Evolutionary conservation across 495 filamentous ascomycete species (phyloP).

Genomic region (Xylaria acuta): DNA sequence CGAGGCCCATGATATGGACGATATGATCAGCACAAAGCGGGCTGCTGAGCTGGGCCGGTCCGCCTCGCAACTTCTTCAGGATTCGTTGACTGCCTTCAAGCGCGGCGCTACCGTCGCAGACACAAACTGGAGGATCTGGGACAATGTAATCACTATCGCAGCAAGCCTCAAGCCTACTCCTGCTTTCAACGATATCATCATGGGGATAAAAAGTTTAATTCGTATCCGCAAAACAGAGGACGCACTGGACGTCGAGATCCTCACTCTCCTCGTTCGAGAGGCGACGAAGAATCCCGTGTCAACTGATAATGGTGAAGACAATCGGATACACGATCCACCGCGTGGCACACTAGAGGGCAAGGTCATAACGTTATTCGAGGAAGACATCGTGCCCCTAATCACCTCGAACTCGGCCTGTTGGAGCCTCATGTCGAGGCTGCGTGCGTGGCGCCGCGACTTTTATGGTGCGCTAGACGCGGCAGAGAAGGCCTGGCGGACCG

Average conservation of each 20-base stretch:
- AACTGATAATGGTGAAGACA: constrained; percentile 42
- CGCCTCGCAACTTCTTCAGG: constrained; percentile 63
- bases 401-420: constrained; percentile 78
- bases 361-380: constrained; percentile 75
- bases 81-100: constrained; percentile 84
- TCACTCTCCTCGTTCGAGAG: constrained; percentile 74
- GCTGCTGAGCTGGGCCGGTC: constrained; percentile 35
- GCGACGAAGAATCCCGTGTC: constrained; percentile 50
- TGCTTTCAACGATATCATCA: constrained; percentile 73
- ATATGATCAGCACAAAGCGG: constrained; percentile 31
- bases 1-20: constrained; percentile 33
- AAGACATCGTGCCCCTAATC: constrained; percentile 77
- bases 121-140: constrained; percentile 90
- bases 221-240: constrained; percentile 76
- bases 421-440: constrained; percentile 72
- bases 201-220: constrained; percentile 74
- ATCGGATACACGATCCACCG: constrained; percentile 49
- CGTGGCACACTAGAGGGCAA: constrained; percentile 56
- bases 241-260: constrained; percentile 75
- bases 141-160: constrained; percentile 88
- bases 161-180: constrained; percentile 72
- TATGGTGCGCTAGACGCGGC: constrained; percentile 76
- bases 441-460: constrained; percentile 71
- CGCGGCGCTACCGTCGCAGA: constrained; percentile 80
- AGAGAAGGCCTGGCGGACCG: constrained; percentile 87